Percentiles rank a stretch among this genome's conserved stretches.
phyloP scores from a whole-genome alignment of 108 stramenopile species.

The Discostella pseudostelligera region DNA sequence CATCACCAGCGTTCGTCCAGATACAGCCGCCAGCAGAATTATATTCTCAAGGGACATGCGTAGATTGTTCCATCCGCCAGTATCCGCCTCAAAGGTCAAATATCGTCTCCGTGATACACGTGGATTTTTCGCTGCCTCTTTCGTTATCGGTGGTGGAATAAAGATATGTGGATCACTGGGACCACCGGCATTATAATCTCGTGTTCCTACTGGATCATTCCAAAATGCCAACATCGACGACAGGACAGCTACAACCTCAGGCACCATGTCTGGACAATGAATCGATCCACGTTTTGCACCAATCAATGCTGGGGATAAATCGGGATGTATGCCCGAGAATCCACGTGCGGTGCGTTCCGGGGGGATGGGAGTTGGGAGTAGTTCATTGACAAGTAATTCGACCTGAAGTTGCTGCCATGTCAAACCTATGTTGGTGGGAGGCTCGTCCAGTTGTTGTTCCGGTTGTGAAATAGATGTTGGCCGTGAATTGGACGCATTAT shows the following conservation, averaged over 20 bases:
- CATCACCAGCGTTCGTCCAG: conserved; percentile 81
- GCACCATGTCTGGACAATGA: conserved; percentile 14
- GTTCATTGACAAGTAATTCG: conserved; percentile 18
- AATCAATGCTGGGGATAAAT: conserved; percentile 33
- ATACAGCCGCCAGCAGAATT: conserved; percentile 70
- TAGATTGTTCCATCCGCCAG: conserved; percentile 80
- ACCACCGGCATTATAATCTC: conserved; percentile 46
- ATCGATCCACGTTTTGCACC: conserved; percentile 50
- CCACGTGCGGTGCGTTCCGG: conserved; percentile 52
- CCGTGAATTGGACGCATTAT: not conserved
- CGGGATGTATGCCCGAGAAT: conserved; percentile 54
- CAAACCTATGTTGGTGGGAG: not conserved
- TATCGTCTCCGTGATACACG: conserved; percentile 33
- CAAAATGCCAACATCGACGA: conserved; percentile 63
- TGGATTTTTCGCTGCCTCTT: conserved; percentile 2
- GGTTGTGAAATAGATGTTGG: not conserved
- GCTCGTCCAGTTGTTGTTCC: not conserved
- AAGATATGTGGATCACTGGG: conserved; percentile 47
- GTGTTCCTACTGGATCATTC: conserved; percentile 68
- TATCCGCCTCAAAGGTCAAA: conserved; percentile 73
- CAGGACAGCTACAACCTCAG: conserved; percentile 46
- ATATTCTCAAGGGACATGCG: conserved; percentile 83
- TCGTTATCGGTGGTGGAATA: conserved; percentile 18
- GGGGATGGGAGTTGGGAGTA: conserved; percentile 32
- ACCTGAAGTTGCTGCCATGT: conserved; percentile 28